Evolutionary conservation across 164 flowering plant genomes (phyloP), one percentile per base, ranked within the genome.

Genomic region (Piper longum): DNA sequence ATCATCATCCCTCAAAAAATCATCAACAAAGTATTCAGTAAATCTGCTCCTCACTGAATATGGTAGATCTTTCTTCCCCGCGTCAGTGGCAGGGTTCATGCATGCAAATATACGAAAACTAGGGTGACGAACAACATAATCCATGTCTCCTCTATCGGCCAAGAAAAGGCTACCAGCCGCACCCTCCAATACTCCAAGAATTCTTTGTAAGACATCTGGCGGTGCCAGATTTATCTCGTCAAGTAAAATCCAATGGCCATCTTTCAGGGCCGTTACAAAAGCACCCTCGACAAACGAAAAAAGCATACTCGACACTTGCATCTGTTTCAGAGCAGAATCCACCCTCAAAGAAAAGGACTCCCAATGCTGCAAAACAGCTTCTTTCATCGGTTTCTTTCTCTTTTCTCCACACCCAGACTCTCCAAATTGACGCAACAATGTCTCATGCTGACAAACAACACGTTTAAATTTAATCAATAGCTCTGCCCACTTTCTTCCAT

Each of bases 81-180:
- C 92, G 85, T 95, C 99, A 57, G 91, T 95, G 60, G 99, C 99
- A 66, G 99, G 99, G 80, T 95, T 95, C 99, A 95, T 95, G 72
- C 99, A 90, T 4, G 95, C 96, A 82, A 95, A 95, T 61, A 95
- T 62, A 42, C 95, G 97, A 60, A 95, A 95, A 67, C 78, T 74
- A 18, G 88, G 86, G 80, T 95, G 89, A 59, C 99, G 83, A 16
- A 51, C 40, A 19, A 95, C 75, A 75, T 79, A 74, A 60, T 75
- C 74, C 19, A 78, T 70, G 76, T 91, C 99, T 43, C 99, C 99
- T 72, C 89, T 82, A 75, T 95, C 99, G 60, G 91, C 79, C 67
- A 95, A 82, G 76, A 96, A 95, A 59, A 95, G 78, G 5, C 97
- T 87, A 4, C 96, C 85, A 57, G 62, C 67, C 55, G 81, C 95